Conservation (phyloP, 345 rosid species). For the Lepidium didymum region DNA sequence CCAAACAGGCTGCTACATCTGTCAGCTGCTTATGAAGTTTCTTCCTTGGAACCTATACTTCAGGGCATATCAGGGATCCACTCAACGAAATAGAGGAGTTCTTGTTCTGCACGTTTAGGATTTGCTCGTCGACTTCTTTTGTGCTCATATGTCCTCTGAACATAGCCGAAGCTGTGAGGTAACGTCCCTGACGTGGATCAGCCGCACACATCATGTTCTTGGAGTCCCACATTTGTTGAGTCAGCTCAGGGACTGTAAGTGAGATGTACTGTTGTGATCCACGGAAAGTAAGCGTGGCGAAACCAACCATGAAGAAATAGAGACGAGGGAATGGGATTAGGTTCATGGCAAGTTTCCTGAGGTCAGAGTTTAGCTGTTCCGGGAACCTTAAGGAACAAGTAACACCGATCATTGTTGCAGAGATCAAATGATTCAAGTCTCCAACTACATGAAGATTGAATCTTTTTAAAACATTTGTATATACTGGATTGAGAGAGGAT, state of each 20-base stretch:
- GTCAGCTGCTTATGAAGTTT: no score
- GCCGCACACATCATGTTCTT: constrained; percentile 26
- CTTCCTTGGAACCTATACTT: no score
- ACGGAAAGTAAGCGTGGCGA: constrained; percentile 15
- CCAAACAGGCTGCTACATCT: no score
- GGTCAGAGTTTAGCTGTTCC: constrained; percentile 15
- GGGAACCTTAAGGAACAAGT: constrained; percentile 21
- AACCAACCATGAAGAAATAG: constrained; percentile 25
- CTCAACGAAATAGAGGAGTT: constrained; percentile 20
- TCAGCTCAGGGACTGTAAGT: constrained; percentile 18
- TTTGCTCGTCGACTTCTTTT: constrained; percentile 17
- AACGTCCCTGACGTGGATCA: constrained; percentile 23
- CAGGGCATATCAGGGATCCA: no score
- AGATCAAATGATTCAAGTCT: constrained; percentile 20
- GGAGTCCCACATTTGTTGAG: constrained; percentile 23
- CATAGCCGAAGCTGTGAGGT: constrained; percentile 19
- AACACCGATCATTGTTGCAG: constrained; percentile 19
- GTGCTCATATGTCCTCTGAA: constrained; percentile 23
- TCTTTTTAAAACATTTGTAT: background rate
- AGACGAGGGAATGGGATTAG: constrained; percentile 25
- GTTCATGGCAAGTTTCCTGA: constrained; percentile 16
- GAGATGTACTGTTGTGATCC: constrained; percentile 19
- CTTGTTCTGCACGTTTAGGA: constrained; percentile 16
- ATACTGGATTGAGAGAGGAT: background rate
- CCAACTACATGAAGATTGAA: background rate